These are phyloP conservation scores for Middelhovenomyces tepae DNA, from an alignment of 805 yeast species.

Conservation along the genomic window DNA sequence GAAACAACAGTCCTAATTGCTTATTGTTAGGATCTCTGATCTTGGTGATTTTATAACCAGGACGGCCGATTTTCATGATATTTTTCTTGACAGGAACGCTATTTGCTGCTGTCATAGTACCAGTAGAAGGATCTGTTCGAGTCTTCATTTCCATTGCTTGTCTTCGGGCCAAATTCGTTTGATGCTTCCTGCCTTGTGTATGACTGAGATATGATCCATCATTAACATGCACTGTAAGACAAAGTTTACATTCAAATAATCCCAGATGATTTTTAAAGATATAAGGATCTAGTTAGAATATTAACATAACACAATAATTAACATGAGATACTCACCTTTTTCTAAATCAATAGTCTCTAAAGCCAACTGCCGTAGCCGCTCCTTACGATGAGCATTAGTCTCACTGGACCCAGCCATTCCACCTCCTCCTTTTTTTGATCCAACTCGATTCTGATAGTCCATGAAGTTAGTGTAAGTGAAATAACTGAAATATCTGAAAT, in stretches of 20 bases:
- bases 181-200: conserved; percentile 77
- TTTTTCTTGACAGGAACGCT: conserved; percentile 36
- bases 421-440: conserved; percentile 86
- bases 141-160: conserved; percentile 32
- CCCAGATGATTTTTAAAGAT: conserved; percentile 81
- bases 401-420: conserved; percentile 74
- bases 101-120: conserved; percentile 9
- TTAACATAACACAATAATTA: conserved; percentile 21
- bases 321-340: conserved; percentile 20
- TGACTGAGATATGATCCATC: conserved; percentile 80
- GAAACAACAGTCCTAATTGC: conserved; percentile 57
- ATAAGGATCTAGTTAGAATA: conserved; percentile 61
- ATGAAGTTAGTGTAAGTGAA: too few relatives aligned
- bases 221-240: conserved; percentile 72
- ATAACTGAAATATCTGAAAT: too few relatives aligned
- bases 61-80: conserved; percentile 60
- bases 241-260: conserved; percentile 70
- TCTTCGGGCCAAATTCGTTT: conserved; percentile 58
- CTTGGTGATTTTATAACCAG: conserved; percentile 59
- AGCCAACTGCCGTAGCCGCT: conserved; percentile 58
- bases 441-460: conserved; percentile 87
- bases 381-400: conserved; percentile 57
- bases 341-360: conserved; percentile 33
- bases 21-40: conserved; percentile 52
- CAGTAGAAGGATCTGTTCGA: conserved; percentile 19